Base-by-base conservation (phyloP, 2,329 filamentous ascomycete species). In the Raffaelea ambrosiae region DNA sequence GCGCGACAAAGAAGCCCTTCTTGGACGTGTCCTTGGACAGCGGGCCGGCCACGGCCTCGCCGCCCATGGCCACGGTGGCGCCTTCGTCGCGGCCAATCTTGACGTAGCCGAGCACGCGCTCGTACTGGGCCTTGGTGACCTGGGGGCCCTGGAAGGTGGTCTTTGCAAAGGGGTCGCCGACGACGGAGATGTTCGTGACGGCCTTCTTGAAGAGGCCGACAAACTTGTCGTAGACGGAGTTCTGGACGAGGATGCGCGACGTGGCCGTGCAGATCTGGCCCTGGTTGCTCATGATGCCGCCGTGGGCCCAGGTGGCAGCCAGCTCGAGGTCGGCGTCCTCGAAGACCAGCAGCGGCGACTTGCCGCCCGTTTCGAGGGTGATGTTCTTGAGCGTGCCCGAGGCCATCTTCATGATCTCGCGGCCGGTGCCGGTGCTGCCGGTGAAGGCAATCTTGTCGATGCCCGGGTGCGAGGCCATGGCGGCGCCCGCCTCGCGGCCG, bases 381-480 rank as follows among this genome's bases (percentile, higher is more conserved):
- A 80, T 76, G 61, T 79, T 79, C 65, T 80, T 81, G 64, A 76
- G 66, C 43, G 69, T 85, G 0, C 72, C 66, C 2, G 79, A 70
- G 1, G 83, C 82, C 67, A 78, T 73, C 61, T 84, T 85, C 82
- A 87, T 86, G 53, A 87, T 84, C 57, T 83, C 74, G 51, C 77
- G 76, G 26, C 80, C 84, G 2, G 83, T 87, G 8, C 70, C 70
- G 2, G 84, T 87, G 47, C 76, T 82, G 48, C 84, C 84, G 0
- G 83, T 87, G 55, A 88, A 87, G 4, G 83, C 82, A 49, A 88
- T 70, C 67, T 86, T 87, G 61, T 84, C 78, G 23, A 87, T 74
- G 44, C 73, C 71, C 5, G 76, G 65, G 59, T 87, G 83, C 51
- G 74, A 69, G 4, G 79, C 79, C 10, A 87, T 71, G 2, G 83